Conservation (phyloP, 257 asterid genomes). For the Solanum piurae region DNA sequence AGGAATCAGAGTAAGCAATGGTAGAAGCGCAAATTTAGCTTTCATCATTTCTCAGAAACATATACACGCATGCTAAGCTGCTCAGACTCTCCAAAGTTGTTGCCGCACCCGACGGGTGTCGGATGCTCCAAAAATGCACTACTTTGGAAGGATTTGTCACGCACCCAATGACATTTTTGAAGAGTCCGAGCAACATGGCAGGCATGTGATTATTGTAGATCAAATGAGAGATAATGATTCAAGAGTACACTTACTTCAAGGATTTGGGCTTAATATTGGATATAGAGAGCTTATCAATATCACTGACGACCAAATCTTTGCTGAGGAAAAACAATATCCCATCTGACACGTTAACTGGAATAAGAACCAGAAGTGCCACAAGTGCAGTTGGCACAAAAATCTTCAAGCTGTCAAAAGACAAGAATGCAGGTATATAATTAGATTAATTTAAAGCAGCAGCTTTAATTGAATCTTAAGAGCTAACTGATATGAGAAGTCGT, state of each 20-base stretch:
- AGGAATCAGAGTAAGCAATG: background rate
- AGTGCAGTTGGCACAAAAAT: constrained; percentile 75
- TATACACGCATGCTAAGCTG: background rate
- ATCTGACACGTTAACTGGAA: constrained; percentile 81
- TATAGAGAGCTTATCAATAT: constrained; percentile 96
- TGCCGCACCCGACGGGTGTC: too few species aligned
- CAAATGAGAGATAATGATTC: background rate
- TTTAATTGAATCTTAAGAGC: background rate
- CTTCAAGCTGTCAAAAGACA: constrained; percentile 49
- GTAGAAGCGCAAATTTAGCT: background rate
- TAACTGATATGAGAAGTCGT: background rate
- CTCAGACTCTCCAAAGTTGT: too few species aligned
- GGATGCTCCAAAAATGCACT: too few species aligned
- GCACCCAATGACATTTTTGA: too few species aligned
- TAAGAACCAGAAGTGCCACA: constrained; percentile 71
- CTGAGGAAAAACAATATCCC: constrained; percentile 61
- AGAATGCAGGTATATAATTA: background rate
- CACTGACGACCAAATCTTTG: constrained; percentile 72
- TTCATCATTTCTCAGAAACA: background rate
- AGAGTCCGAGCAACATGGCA: too few species aligned
- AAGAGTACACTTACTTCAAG: constrained; percentile 46
- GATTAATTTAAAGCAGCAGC: background rate
- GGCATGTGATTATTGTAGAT: background rate
- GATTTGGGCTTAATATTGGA: constrained; percentile 81
- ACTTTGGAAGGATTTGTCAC: too few species aligned